phyloP scores from a whole-genome alignment of 31 red algal species.

The Bonnemaisonia californica region DNA sequence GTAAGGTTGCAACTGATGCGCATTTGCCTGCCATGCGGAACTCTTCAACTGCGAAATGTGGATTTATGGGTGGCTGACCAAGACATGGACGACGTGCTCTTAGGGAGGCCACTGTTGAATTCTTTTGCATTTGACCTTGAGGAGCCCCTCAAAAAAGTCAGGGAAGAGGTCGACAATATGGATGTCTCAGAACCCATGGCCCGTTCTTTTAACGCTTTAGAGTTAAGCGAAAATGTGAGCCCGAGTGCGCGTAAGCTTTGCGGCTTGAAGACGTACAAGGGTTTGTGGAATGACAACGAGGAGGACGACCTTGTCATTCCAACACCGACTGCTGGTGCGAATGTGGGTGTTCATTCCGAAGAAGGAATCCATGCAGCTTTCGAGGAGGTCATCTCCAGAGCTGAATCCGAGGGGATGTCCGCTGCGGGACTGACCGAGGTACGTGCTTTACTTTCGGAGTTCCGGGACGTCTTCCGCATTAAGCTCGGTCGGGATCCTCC shows the following conservation, averaged over 20 bases:
- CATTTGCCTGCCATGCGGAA: not conserved
- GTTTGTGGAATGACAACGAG: not conserved
- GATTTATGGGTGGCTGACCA: not conserved
- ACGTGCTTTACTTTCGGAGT: not conserved
- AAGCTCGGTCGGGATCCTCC: constrained; percentile 22
- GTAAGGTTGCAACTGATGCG: not conserved
- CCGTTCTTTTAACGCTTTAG: not conserved
- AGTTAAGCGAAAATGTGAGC: not conserved
- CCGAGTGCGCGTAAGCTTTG: not conserved
- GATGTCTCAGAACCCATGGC: not conserved
- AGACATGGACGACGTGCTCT: not conserved
- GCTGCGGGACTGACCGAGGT: not conserved
- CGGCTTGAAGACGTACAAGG: not conserved
- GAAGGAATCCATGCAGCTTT: not conserved
- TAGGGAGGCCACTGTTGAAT: not conserved
- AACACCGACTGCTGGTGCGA: not conserved
- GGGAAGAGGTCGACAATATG: not conserved
- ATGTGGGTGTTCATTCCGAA: not conserved
- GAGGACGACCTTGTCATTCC: not conserved
- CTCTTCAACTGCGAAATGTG: not conserved
- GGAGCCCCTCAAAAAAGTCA: not conserved
- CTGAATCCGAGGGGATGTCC: not conserved
- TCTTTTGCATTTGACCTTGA: not conserved
- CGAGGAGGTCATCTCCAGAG: not conserved
- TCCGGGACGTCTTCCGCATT: constrained; percentile 17